These are phyloP conservation scores for Lactarius evosmus DNA, from an alignment of 768 basidiomycete genomes.

Conservation along the genomic window DNA sequence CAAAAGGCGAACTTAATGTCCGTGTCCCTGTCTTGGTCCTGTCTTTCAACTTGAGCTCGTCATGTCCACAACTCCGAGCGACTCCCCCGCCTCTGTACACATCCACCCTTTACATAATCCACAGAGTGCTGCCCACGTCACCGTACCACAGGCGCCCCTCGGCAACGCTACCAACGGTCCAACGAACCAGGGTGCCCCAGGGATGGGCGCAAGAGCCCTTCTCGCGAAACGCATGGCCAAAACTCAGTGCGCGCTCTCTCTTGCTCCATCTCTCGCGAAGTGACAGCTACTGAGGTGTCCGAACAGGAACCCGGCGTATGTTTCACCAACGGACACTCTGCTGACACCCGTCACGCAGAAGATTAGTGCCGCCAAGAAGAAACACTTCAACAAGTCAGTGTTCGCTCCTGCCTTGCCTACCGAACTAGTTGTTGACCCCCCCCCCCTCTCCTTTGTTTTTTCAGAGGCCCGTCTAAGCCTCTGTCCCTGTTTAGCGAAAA, in stretches of 20 bases:
- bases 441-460: neutral
- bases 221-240: slow-evolving; percentile 93
- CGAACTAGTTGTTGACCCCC: slow-evolving; percentile 2
- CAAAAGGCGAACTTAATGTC: slow-evolving; percentile 28
- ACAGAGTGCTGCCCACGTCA: slow-evolving; percentile 70
- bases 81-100: slow-evolving; percentile 55
- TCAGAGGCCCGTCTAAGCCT: slow-evolving; percentile 56
- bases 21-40: neutral
- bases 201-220: slow-evolving; percentile 87
- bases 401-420: slow-evolving; percentile 1
- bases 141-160: slow-evolving; percentile 75
- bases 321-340: slow-evolving; percentile 94
- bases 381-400: slow-evolving; percentile 85
- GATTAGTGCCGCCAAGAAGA: slow-evolving; percentile 86
- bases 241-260: slow-evolving; percentile 58
- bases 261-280: slow-evolving; percentile 10
- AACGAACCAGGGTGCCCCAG: slow-evolving; percentile 50
- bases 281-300: slow-evolving; percentile 14
- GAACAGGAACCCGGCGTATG: slow-evolving; percentile 75
- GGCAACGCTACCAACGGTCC: slow-evolving; percentile 59
- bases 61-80: slow-evolving; percentile 62
- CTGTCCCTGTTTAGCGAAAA: slow-evolving; percentile 53
- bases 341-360: slow-evolving; percentile 94
- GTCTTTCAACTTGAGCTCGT: slow-evolving; percentile 28
- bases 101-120: slow-evolving; percentile 88